These are phyloP conservation scores for Urostyla sp. DNA, from an alignment of 73 alveolate genomes.

Conservation along the genomic window DNA sequence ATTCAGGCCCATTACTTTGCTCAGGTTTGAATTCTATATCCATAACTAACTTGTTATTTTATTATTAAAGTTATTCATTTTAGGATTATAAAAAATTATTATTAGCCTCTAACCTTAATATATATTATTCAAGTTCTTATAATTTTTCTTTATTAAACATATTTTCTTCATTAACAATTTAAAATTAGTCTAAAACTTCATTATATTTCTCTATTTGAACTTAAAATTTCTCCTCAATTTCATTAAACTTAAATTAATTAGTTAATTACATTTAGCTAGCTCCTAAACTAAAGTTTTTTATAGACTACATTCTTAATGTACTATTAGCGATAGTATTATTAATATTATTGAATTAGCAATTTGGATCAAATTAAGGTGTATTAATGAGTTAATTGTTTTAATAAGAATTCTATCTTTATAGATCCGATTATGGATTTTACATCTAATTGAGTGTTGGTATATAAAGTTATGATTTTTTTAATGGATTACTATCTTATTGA, in stretches of 20 bases:
- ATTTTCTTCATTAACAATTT: constrained; percentile 1
- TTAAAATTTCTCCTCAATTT: constrained; percentile 28
- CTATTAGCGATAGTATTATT: constrained; percentile 14
- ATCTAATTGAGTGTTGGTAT: background rate
- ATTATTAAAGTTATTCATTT: background rate
- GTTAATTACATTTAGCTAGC: constrained; percentile 18
- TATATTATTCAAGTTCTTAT: background rate
- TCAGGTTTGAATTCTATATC: background rate
- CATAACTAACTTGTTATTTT: background rate
- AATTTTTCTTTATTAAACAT: too few relatives aligned
- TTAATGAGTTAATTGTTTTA: constrained; percentile 3
- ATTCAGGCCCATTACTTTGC: constrained; percentile 1
- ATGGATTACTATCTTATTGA: constrained; percentile 30
- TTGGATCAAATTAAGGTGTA: constrained; percentile 51
- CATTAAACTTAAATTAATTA: background rate
- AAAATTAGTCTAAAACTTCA: constrained; percentile 3
- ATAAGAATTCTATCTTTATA: background rate
- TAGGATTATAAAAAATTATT: too few relatives aligned
- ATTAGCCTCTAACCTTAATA: background rate
- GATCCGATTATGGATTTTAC: background rate
- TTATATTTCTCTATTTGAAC: constrained; percentile 16
- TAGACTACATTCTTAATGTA: constrained; percentile 19
- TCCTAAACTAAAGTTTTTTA: constrained; percentile 41
- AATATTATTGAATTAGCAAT: background rate
- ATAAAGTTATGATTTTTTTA: constrained; percentile 12